Evolutionary conservation across 2,329 filamentous ascomycete genomes (phyloP).

Genomic region (Kalaharituber pfeilii): DNA sequence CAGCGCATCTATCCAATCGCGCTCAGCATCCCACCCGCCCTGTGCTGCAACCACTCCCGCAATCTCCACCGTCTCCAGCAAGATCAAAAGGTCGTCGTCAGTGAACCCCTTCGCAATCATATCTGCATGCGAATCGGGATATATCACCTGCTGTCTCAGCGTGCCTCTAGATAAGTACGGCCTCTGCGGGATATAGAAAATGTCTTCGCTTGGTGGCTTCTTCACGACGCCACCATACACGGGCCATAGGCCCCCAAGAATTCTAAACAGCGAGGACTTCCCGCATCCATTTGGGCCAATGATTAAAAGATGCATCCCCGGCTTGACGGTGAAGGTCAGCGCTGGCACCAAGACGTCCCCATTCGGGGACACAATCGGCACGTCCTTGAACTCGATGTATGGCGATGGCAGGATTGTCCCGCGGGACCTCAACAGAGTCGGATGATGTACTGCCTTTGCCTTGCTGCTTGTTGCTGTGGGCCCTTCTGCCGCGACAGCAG

Average conservation of each 20-base stretch:
- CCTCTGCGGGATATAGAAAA: slow-evolving; percentile 95
- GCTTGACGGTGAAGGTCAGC: slow-evolving; percentile 70
- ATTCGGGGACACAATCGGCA: slow-evolving; percentile 93
- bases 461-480: background rate
- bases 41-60: slow-evolving; percentile 65
- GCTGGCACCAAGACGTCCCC: slow-evolving; percentile 78
- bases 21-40: slow-evolving; percentile 78
- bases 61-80: slow-evolving; percentile 65
- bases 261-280: slow-evolving; percentile 90
- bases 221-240: slow-evolving; percentile 88
- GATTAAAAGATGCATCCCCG: slow-evolving; percentile 80
- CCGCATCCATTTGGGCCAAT: slow-evolving; percentile 95
- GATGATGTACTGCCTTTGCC: background rate
- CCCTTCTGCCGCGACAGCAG: too few species aligned
- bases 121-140: slow-evolving; percentile 72
- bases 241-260: slow-evolving; percentile 89
- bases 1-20: slow-evolving; percentile 89
- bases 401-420: slow-evolving; percentile 67
- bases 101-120: slow-evolving; percentile 74
- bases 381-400: slow-evolving; percentile 69
- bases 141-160: slow-evolving; percentile 91
- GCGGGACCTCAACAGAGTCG: slow-evolving; percentile 55
- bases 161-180: slow-evolving; percentile 84
- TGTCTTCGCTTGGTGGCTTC: slow-evolving; percentile 79
- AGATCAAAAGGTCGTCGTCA: slow-evolving; percentile 59